These are phyloP conservation scores for Peziza echinospora DNA, from an alignment of 495 filamentous ascomycete genomes.

Conservation along the genomic window DNA sequence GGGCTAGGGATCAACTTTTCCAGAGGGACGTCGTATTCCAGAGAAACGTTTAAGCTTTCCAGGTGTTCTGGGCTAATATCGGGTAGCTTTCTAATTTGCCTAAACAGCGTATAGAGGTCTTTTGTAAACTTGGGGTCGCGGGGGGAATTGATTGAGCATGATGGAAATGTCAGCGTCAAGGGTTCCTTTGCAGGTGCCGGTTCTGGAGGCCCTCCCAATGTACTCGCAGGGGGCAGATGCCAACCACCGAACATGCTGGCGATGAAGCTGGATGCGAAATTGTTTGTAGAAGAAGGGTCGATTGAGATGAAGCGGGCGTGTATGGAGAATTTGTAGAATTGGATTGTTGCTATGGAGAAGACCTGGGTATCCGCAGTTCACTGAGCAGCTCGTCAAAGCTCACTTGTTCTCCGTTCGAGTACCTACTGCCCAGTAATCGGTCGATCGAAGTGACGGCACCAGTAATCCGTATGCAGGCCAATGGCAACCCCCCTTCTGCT, in stretches of 20 bases:
- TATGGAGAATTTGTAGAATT: too few relatives aligned
- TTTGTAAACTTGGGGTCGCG: neutral
- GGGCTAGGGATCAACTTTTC: constrained; percentile 8
- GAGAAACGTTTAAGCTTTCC: constrained; percentile 13
- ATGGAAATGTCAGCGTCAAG: neutral
- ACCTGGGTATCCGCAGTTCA: too few relatives aligned
- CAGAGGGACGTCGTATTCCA: constrained; percentile 17
- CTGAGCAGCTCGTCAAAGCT: too few relatives aligned
- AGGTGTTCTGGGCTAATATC: constrained; percentile 17
- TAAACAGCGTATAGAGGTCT: neutral
- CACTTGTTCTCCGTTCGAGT: too few relatives aligned
- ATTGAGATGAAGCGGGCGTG: too few relatives aligned
- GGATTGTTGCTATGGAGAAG: too few relatives aligned
- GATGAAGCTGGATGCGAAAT: too few relatives aligned
- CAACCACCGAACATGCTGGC: neutral
- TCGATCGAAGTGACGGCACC: too few relatives aligned
- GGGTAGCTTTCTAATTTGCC: constrained; percentile 12
- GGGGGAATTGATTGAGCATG: neutral
- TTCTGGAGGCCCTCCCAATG: neutral
- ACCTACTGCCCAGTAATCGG: too few relatives aligned
- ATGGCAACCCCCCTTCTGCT: too few relatives aligned
- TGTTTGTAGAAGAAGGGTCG: too few relatives aligned
- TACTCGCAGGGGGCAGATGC: neutral
- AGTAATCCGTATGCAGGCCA: too few relatives aligned
- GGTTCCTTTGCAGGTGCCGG: neutral